Conservation (phyloP, 495 filamentous ascomycete genomes). For the Penicillium bialowiezense region DNA sequence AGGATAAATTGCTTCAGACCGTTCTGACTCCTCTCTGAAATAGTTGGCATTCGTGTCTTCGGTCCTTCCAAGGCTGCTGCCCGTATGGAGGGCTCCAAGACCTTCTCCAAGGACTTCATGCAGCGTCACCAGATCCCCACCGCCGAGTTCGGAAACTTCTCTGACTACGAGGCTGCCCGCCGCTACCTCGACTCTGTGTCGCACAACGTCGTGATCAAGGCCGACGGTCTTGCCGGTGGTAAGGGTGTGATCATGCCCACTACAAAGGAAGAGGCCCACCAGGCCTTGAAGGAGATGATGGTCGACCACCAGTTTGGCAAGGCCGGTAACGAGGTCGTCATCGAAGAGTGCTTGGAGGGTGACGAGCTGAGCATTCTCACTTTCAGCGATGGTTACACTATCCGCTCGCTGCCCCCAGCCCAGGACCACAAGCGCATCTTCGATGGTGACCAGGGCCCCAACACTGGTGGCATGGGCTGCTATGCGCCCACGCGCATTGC, state of each 20-base stretch:
- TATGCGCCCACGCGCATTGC: constrained; percentile 90
- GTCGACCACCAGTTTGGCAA: constrained; percentile 78
- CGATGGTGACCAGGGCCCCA: constrained; percentile 87
- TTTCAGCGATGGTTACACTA: constrained; percentile 86
- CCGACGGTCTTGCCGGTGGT: constrained; percentile 78
- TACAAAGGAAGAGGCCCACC: constrained; percentile 75
- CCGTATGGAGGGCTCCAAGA: constrained; percentile 91
- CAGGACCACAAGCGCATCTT: constrained; percentile 96
- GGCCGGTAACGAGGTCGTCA: constrained; percentile 90
- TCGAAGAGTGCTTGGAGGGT: constrained; percentile 90
- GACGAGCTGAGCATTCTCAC: constrained; percentile 90
- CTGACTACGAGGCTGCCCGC: constrained; percentile 70
- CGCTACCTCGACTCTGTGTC: constrained; percentile 70
- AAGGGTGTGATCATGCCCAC: constrained; percentile 89
- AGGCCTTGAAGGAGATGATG: constrained; percentile 87
- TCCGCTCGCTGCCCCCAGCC: constrained; percentile 81
- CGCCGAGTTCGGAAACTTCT: constrained; percentile 85
- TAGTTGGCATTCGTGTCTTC: constrained; percentile 76
- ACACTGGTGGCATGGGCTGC: constrained; percentile 97
- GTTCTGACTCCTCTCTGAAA: constrained; percentile 15
- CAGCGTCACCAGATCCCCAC: constrained; percentile 85
- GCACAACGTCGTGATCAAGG: constrained; percentile 87
- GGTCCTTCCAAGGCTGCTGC: constrained; percentile 85
- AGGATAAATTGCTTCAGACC: background rate
- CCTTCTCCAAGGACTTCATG: constrained; percentile 99